Conservation (phyloP, 2,329 filamentous ascomycete genomes). For the Paecilomyces formosus region DNA sequence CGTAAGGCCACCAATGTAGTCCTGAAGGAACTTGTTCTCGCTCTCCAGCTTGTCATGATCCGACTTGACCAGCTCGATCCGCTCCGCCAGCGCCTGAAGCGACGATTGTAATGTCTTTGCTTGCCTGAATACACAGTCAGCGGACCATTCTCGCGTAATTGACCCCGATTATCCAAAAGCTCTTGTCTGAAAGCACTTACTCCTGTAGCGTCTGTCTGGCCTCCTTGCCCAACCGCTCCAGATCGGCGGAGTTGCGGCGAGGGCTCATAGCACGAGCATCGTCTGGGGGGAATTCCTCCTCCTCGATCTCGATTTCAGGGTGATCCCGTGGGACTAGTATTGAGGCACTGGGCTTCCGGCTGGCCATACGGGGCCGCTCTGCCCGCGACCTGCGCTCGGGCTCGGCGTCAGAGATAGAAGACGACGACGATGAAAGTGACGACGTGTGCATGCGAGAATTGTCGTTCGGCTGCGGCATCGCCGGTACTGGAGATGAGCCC, state of each 20-base stretch:
- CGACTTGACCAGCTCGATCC: conserved; percentile 86
- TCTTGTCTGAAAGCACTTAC: conserved; percentile 39
- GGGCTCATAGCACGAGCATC: conserved; percentile 95
- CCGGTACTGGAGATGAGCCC: conserved; percentile 30
- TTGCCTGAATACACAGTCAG: conserved; percentile 51
- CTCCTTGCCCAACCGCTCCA: conserved; percentile 78
- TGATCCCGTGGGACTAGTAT: conserved; percentile 75
- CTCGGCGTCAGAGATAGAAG: conserved; percentile 42
- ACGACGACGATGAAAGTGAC: conserved; percentile 37
- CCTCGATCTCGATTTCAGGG: conserved; percentile 62
- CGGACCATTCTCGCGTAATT: not conserved
- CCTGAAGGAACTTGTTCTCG: conserved; percentile 95
- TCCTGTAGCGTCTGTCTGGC: conserved; percentile 60
- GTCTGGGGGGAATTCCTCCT: conserved; percentile 72
- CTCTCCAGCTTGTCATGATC: conserved; percentile 95
- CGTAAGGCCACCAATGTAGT: conserved; percentile 96
- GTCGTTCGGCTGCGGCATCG: conserved; percentile 32
- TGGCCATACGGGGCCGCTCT: conserved; percentile 60
- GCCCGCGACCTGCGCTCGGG: conserved; percentile 37
- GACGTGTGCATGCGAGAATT: conserved; percentile 32
- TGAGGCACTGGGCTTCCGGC: conserved; percentile 71
- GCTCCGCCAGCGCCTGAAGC: conserved; percentile 80
- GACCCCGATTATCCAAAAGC: not conserved
- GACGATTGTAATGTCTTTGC: conserved; percentile 84
- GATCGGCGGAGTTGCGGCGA: conserved; percentile 78